Percentiles rank a stretch among this genome's conserved stretches.
Conservation (phyloP, 192 early-diverging fungal species). For the Coemansia sp. region DNA sequence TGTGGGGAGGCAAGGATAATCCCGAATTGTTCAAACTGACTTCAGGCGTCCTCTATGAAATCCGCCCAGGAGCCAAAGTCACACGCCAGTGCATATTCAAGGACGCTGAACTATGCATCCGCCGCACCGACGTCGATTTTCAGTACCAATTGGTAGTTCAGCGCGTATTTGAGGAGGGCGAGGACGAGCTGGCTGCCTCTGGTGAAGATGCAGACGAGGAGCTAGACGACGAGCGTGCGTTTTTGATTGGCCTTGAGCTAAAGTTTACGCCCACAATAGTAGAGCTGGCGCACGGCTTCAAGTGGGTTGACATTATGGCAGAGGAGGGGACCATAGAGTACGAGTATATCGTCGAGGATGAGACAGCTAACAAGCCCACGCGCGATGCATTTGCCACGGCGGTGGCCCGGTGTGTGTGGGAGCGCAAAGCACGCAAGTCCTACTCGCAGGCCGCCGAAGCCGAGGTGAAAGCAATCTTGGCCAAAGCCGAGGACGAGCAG, state of each 20-base stretch:
- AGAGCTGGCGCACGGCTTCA: constrained; percentile 36
- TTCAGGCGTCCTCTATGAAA: constrained; percentile 64
- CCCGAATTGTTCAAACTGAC: constrained; percentile 61
- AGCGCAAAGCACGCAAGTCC: constrained; percentile 20
- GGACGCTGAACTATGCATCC: constrained; percentile 65
- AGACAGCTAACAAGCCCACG: constrained; percentile 2
- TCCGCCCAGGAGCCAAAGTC: constrained; percentile 48
- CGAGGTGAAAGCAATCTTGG: constrained; percentile 25
- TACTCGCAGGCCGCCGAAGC: constrained; percentile 27
- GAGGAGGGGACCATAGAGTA: neutral
- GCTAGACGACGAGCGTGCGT: constrained; percentile 65
- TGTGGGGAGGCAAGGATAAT: constrained; percentile 59
- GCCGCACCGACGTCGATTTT: constrained; percentile 59
- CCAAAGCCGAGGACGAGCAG: constrained; percentile 35
- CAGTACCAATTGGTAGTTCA: constrained; percentile 78
- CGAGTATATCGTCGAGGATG: constrained; percentile 38
- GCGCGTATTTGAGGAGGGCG: constrained; percentile 75
- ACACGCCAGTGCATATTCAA: constrained; percentile 59
- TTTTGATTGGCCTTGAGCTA: constrained; percentile 61
- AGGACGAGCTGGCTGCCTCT: constrained; percentile 56
- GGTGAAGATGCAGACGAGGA: constrained; percentile 41
- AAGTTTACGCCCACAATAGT: constrained; percentile 18
- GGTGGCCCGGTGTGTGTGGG: constrained; percentile 43
- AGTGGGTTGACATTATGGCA: constrained; percentile 18
- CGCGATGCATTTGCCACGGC: constrained; percentile 38